phyloP scores from a whole-genome alignment of 2,329 filamentous ascomycete genomes.

The Diaporthe australafricana region DNA sequence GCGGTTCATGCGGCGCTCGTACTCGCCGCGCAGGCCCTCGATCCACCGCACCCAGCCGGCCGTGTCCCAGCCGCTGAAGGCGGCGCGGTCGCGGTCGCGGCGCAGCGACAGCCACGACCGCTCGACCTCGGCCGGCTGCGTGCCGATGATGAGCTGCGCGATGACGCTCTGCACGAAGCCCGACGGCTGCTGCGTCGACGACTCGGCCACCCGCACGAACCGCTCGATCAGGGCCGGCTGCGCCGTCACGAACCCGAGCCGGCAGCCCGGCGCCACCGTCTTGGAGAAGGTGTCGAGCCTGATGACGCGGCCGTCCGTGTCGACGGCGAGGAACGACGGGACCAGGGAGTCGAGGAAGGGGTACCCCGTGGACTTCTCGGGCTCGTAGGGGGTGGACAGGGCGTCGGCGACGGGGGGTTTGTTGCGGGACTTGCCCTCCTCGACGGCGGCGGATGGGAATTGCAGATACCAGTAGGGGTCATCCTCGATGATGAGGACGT shows the following conservation, averaged over 20 bases:
- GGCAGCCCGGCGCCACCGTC: constrained; percentile 88
- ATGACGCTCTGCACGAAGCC: constrained; percentile 91
- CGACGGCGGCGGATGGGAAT: constrained; percentile 75
- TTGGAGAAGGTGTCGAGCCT: constrained; percentile 95
- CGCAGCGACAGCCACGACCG: constrained; percentile 56
- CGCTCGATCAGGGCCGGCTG: constrained; percentile 84
- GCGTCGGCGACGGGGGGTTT: constrained; percentile 45
- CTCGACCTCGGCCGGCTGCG: constrained; percentile 64
- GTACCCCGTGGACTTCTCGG: constrained; percentile 68
- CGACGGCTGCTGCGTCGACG: constrained; percentile 83
- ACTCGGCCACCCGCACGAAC: constrained; percentile 79
- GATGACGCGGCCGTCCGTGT: constrained; percentile 87
- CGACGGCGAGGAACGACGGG: constrained; percentile 84
- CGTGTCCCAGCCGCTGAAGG: constrained; percentile 76
- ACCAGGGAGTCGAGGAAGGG: constrained; percentile 85
- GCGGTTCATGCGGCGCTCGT: constrained; percentile 84
- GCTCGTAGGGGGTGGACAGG: constrained; percentile 47
- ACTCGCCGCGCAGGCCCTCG: constrained; percentile 82
- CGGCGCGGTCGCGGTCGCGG: constrained; percentile 59
- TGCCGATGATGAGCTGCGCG: constrained; percentile 80
- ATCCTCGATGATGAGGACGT: constrained; percentile 92
- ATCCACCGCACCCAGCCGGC: constrained; percentile 94
- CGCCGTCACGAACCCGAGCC: constrained; percentile 90
- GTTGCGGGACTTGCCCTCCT: constrained; percentile 62
- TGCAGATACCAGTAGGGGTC: constrained; percentile 98